Conservation (phyloP, 2,329 filamentous ascomycete species). For the Calonectria pauciramosa region DNA sequence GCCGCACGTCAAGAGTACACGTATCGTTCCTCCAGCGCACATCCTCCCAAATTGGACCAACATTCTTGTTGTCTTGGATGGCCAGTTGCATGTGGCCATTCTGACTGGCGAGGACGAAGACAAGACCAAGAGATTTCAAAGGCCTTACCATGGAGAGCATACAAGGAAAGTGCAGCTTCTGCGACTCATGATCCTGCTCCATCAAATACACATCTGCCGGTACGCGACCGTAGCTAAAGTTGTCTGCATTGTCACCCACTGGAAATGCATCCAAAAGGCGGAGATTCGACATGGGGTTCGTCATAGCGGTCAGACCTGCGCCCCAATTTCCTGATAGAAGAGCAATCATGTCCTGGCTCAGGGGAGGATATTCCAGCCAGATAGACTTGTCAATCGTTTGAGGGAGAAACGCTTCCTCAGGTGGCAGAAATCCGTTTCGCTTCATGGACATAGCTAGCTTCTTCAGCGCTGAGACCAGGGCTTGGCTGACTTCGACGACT, state of each 20-base stretch:
- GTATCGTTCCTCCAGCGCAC: slow-evolving; percentile 82
- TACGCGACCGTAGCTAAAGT: slow-evolving; percentile 85
- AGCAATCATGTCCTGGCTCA: slow-evolving; percentile 79
- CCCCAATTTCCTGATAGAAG: slow-evolving; percentile 75
- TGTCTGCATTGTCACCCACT: slow-evolving; percentile 78
- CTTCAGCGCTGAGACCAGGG: slow-evolving; percentile 74
- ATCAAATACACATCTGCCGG: slow-evolving; percentile 81
- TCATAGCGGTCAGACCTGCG: slow-evolving; percentile 63
- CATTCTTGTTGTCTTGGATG: slow-evolving; percentile 77
- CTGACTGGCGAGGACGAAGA: slow-evolving; percentile 84
- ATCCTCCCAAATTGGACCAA: slow-evolving; percentile 84
- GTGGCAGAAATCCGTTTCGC: slow-evolving; percentile 82
- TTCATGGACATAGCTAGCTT: slow-evolving; percentile 87
- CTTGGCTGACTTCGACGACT: slow-evolving; percentile 66
- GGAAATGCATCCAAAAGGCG: slow-evolving; percentile 79
- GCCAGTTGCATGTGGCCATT: slow-evolving; percentile 81
- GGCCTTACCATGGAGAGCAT: slow-evolving; percentile 82
- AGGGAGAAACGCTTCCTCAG: slow-evolving; percentile 77
- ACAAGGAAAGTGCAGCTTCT: slow-evolving; percentile 79
- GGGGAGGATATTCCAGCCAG: slow-evolving; percentile 83
- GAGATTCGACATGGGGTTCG: slow-evolving; percentile 61
- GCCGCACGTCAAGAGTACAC: slow-evolving; percentile 74
- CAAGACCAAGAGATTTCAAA: slow-evolving; percentile 76
- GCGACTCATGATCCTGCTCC: slow-evolving; percentile 78
- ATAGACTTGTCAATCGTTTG: slow-evolving; percentile 85